Percentiles rank a stretch among this genome's conserved stretches.
Evolutionary conservation across 1,284 basidiomycete genomes (phyloP).

Genomic region (Trichosporon sp.): DNA sequence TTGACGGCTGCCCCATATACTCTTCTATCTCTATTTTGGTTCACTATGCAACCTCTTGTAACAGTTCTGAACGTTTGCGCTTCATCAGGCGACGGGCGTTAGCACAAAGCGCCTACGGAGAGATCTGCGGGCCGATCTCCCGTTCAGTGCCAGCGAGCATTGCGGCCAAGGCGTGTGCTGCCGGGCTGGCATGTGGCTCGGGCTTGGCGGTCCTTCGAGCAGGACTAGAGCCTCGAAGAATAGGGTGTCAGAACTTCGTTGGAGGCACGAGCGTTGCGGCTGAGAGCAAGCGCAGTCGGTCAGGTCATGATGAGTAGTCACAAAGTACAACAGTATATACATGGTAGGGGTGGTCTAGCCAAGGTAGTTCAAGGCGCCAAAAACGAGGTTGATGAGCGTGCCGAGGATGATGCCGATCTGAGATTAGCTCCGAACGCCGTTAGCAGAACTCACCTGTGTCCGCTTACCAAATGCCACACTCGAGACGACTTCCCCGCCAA

Average conservation of each 20-base stretch:
- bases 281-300: neutral
- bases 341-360: constrained; percentile 6
- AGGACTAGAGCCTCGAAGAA: neutral
- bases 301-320: neutral
- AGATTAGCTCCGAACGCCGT: neutral
- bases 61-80: constrained; percentile 4
- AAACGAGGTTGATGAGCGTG: constrained; percentile 37
- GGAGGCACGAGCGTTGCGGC: neutral
- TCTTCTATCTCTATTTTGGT: neutral
- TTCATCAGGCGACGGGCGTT: too few relatives aligned
- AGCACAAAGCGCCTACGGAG: too few relatives aligned
- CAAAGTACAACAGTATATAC: constrained; percentile 1
- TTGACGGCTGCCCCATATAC: constrained; percentile 1
- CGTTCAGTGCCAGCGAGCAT: neutral
- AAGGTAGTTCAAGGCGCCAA: constrained; percentile 39
- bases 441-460: constrained; percentile 35
- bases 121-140: too few relatives aligned
- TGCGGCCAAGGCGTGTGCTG: neutral
- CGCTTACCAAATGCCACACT: constrained; percentile 39
- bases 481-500: constrained; percentile 28
- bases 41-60: constrained; percentile 1
- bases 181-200: neutral
- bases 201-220: neutral
- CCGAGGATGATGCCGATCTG: constrained; percentile 45
- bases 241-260: neutral